Evolutionary conservation across 2,329 filamentous ascomycete species (phyloP).

Genomic region (Trichoderma hamatum): DNA sequence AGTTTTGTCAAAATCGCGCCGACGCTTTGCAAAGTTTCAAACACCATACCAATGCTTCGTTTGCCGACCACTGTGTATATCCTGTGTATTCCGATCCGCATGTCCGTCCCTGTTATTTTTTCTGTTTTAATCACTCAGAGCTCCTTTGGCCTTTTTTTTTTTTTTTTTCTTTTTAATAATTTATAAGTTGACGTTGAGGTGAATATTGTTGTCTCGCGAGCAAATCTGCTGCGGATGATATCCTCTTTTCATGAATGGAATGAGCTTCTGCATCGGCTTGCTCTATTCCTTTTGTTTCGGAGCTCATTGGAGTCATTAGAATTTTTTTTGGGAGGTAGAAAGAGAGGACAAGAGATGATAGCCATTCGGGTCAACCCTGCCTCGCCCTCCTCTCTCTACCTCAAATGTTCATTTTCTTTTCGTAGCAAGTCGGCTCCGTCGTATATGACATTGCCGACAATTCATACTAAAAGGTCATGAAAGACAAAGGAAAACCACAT

Average conservation of each 20-base stretch:
- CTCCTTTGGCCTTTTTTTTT: not conserved
- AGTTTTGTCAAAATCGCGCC: conserved; percentile 28
- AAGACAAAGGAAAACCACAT: conserved; percentile 26
- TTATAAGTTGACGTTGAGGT: not conserved
- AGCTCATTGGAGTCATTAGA: conserved; percentile 20
- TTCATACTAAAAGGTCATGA: conserved; percentile 25
- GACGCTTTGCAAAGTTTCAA: conserved; percentile 29
- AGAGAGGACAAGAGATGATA: not conserved
- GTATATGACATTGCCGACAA: conserved; percentile 1
- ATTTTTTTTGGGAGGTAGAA: conserved; percentile 3
- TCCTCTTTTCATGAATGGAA: conserved; percentile 1
- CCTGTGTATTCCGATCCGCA: conserved; percentile 28
- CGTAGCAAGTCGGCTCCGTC: conserved; percentile 18
- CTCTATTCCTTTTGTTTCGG: not conserved
- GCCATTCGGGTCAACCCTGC: not conserved
- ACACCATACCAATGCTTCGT: conserved; percentile 26
- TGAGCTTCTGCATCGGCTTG: conserved; percentile 22
- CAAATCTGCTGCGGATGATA: not conserved
- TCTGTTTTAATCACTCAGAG: not conserved
- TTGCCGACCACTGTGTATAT: conserved; percentile 27
- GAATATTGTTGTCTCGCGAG: not conserved
- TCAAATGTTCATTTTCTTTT: conserved; percentile 21
- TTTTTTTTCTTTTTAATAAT: not conserved
- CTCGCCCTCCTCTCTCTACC: not conserved
- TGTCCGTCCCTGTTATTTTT: not conserved